A percentile compares a stretch with the other conserved stretches of the same genome.
Conservation (phyloP, 1,139 yeast genomes). For the Candida gigantensis region DNA sequence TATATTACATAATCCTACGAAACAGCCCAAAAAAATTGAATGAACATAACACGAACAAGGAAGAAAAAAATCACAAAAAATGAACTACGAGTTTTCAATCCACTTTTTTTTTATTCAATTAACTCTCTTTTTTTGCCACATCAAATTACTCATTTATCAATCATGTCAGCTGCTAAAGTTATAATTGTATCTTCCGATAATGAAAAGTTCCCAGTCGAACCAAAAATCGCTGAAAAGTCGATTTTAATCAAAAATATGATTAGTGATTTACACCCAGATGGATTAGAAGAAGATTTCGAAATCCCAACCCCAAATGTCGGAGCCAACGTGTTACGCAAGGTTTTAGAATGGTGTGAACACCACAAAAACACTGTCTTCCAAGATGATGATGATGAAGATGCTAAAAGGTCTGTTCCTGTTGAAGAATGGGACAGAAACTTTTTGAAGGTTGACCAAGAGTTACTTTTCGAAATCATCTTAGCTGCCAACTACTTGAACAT, state of each 20-base stretch:
- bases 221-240: slow-evolving; percentile 87
- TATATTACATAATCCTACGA: no score
- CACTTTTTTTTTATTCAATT: no score
- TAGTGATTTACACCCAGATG: slow-evolving; percentile 70
- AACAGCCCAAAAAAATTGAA: no score
- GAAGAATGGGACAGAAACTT: slow-evolving; percentile 97
- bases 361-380: slow-evolving; percentile 84
- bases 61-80: no score
- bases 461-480: slow-evolving; percentile 93
- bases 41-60: no score
- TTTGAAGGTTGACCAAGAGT: slow-evolving; percentile 95
- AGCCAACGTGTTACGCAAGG: slow-evolving; percentile 83
- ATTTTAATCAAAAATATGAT: slow-evolving; percentile 87
- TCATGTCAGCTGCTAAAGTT: slow-evolving; percentile 46
- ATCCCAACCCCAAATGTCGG: slow-evolving; percentile 92
- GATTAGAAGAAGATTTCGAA: slow-evolving; percentile 67
- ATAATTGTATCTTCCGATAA: slow-evolving; percentile 73
- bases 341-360: slow-evolving; percentile 96
- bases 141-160: no score
- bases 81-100: no score
- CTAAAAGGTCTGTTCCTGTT: slow-evolving; percentile 81
- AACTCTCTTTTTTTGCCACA: no score
- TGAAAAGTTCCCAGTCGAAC: slow-evolving; percentile 72
- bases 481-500: slow-evolving; percentile 97
- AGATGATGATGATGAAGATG: slow-evolving; percentile 73